Evolutionary conservation across 805 yeast genomes (phyloP), one percentile per base, ranked within the genome.

Genomic region (Clavispora carvajalis): DNA sequence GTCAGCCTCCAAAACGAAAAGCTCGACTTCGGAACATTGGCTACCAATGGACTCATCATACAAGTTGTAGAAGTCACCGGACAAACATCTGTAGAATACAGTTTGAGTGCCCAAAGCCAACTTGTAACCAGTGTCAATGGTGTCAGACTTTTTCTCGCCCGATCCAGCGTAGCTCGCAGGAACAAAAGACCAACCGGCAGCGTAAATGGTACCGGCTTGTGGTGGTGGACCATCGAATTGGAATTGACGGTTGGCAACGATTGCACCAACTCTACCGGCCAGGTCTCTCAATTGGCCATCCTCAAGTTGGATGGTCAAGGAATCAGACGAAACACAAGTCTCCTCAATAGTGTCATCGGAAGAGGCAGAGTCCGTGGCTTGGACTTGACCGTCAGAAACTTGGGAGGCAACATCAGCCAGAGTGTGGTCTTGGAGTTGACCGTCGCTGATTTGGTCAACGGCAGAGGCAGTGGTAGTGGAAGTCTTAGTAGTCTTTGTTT

Each of bases 11-110:
- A 36, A 36, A 11, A 36, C 38, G 25, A 36, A 36, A n/a, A 36
- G 28, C 38, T 36, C 38, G 10, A 36, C 28, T 7, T 17, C 38
- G 35, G 65, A 53, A 73, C 88, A 82, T 57, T 79, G 83, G 25
- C 55, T 60, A 45, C 80, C 87, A 43, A 80, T 60, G 49, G 67
- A 59, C 58, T 76, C 66, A 57, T 81, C 85, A 62, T 82, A 82
- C 61, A 82, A 65, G 73, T 82, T 82, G 80, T 79, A 82, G 75
- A 82, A 82, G 53, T 67, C 68, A 54, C 89, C 90, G 22, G 86
- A 79, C 49, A 76, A 58, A 71, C 90, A 82, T 67, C 80, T 81
- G 73, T 74, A 82, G 71, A 82, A 82, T 36, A 71, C 68, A 45
- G 77, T 77, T 40, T 65, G 58, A 50, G 64, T 62, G 65, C 86